phyloP scores from a whole-genome alignment of 768 basidiomycete species.

The Mycena epipterygia region DNA sequence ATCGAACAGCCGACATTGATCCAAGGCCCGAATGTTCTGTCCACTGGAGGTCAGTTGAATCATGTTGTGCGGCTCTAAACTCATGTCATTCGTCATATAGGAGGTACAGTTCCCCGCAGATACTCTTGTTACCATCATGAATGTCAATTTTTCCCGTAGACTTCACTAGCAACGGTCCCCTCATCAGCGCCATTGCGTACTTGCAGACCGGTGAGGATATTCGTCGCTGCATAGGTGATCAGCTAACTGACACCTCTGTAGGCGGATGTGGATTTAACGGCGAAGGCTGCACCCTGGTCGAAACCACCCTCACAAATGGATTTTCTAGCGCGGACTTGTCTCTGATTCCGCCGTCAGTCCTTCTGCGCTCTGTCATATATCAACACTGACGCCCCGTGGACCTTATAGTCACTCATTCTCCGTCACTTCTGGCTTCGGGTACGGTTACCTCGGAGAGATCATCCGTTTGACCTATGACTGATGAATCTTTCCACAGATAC shows the following conservation, averaged over 20 bases:
- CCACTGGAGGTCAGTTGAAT: too few relatives aligned
- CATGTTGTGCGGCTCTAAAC: too few relatives aligned
- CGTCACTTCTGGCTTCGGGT: constrained; percentile 57
- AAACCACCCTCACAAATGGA: constrained; percentile 51
- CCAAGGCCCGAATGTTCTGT: too few relatives aligned
- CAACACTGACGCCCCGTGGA: neutral
- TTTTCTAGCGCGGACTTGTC: constrained; percentile 51
- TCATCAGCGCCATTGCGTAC: constrained; percentile 47
- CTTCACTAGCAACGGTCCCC: constrained; percentile 44
- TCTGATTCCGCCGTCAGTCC: constrained; percentile 48
- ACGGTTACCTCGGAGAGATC: constrained; percentile 2
- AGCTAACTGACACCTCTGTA: constrained; percentile 33
- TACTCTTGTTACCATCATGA: too few relatives aligned
- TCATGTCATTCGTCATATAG: too few relatives aligned
- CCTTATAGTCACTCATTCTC: constrained; percentile 54
- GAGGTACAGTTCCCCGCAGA: too few relatives aligned
- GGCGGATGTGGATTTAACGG: constrained; percentile 52
- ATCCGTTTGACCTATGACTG: neutral
- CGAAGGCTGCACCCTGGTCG: constrained; percentile 51
- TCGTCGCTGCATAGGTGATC: neutral
- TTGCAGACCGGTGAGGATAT: constrained; percentile 22
- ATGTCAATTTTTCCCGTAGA: too few relatives aligned
- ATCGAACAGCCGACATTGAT: too few relatives aligned
- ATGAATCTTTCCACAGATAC: constrained; percentile 44
- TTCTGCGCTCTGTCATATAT: neutral